Percentiles rank a stretch among this genome's conserved stretches.
Conservation (phyloP, 1,284 basidiomycete species). For the Porodaedalea pini region DNA sequence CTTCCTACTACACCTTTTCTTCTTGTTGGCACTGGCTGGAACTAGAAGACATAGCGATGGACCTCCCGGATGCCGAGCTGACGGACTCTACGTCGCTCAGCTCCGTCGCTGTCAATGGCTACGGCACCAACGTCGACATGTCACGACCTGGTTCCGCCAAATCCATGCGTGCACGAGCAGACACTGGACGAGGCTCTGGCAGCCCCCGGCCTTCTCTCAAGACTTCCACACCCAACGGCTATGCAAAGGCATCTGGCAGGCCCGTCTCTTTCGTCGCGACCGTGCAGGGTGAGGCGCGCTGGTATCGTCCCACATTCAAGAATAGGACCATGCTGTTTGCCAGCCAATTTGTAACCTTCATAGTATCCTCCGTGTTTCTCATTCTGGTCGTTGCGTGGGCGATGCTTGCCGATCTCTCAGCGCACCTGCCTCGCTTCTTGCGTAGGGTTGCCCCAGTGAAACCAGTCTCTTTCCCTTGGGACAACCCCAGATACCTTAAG, state of each 20-base stretch:
- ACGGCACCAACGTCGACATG: neutral
- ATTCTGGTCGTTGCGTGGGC: constrained; percentile 39
- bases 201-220: neutral
- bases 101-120: constrained; percentile 9
- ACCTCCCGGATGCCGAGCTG: constrained; percentile 5
- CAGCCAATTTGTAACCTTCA: constrained; percentile 41
- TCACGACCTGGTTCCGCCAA: neutral
- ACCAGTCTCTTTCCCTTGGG: constrained; percentile 37
- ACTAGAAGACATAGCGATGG: too few relatives aligned
- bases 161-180: constrained; percentile 1
- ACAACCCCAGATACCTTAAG: constrained; percentile 44
- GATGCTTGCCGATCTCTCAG: constrained; percentile 28
- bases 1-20: neutral
- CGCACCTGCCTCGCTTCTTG: constrained; percentile 31
- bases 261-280: constrained; percentile 17
- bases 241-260: constrained; percentile 9
- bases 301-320: constrained; percentile 8
- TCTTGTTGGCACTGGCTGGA: too few relatives aligned
- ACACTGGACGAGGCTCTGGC: neutral
- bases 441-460: neutral
- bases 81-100: constrained; percentile 23
- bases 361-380: constrained; percentile 49
- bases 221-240: neutral
- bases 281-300: neutral
- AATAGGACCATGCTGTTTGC: constrained; percentile 34